A percentile compares a stretch with the other conserved stretches of the same genome.
Conservation (phyloP, 169 alveolate species). For the Babesia caballi region DNA sequence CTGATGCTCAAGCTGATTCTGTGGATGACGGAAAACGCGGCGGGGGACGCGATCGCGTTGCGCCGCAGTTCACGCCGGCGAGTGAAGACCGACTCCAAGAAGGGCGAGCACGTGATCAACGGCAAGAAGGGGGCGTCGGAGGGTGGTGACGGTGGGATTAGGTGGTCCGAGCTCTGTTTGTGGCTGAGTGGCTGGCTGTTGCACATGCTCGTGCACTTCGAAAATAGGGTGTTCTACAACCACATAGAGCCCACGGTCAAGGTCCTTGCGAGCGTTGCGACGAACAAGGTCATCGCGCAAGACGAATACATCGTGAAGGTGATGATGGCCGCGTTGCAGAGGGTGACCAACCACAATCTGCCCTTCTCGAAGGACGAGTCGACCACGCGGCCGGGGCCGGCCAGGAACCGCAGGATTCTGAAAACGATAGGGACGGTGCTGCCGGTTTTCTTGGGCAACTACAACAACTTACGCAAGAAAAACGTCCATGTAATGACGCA, state of each 20-base stretch:
- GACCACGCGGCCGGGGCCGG: background rate
- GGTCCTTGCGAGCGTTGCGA: constrained; percentile 40
- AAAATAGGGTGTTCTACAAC: constrained; percentile 27
- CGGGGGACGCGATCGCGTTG: background rate
- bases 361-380: constrained; percentile 26
- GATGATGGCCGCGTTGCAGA: constrained; percentile 43
- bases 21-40: constrained; percentile 34
- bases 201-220: constrained; percentile 53
- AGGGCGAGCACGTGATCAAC: background rate
- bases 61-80: too few relatives aligned
- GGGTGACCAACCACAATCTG: constrained; percentile 29
- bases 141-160: background rate
- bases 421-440: constrained; percentile 19
- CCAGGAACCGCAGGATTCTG: constrained; percentile 1
- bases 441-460: constrained; percentile 19
- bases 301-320: constrained; percentile 32
- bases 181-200: constrained; percentile 54
- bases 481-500: constrained; percentile 5
- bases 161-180: constrained; percentile 16
- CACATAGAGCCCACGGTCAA: constrained; percentile 45
- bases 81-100: background rate
- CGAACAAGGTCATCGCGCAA: constrained; percentile 2
- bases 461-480: background rate
- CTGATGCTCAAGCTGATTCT: constrained; percentile 17
- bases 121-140: background rate